Base-by-base conservation (phyloP, 176 grass and related monocot genomes). In the Stipa capillata region DNA sequence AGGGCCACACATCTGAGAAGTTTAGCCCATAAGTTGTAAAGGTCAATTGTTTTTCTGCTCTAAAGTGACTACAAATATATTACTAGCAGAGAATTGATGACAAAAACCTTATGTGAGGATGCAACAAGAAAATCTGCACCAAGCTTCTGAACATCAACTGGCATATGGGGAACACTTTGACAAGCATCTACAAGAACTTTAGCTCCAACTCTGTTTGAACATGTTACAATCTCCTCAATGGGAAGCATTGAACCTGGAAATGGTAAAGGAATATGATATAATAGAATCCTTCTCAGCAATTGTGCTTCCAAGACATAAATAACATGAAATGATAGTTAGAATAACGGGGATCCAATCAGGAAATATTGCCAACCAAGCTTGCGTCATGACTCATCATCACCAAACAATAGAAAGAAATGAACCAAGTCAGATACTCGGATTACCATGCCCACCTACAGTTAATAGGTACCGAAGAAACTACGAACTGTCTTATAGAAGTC, bases 1-100 rank as follows among this genome's bases (percentile, higher is more conserved):
- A 88, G 92, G 96, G 67, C 96, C 96, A 89, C 96, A 95, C 92
- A 98, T 98, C 96, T 98, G 96, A 78, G 78, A 97, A 77, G 67
- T 90, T 92, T 85, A 94, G 43, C 88, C 33, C 68, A 71, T 71
- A 87, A 57, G 39, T 77, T 85, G 21, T 73, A 42, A 59, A 92
- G 3, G 32, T 69, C 29, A 79, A 48, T 58, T 39, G 42, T 29
- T 84, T 61, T 20, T 4, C 25, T 76, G 74, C 78, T 83, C 37
- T 50, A 43, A 74, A 72, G 79, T 28, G 42, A 23, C 9, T 37
- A 69, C 8, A 54, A 65, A 84, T 5, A 53, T 76, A 68, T 61
- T 79, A 74, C 13, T 35, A 77, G 60, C 17, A 74, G 32, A 41
- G 7, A 74, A 55, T 48, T 61, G 12, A 36, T 49, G 58, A 77